Conservation (phyloP, 306 rosid genomes). For the Citrullus mucosospermus region DNA sequence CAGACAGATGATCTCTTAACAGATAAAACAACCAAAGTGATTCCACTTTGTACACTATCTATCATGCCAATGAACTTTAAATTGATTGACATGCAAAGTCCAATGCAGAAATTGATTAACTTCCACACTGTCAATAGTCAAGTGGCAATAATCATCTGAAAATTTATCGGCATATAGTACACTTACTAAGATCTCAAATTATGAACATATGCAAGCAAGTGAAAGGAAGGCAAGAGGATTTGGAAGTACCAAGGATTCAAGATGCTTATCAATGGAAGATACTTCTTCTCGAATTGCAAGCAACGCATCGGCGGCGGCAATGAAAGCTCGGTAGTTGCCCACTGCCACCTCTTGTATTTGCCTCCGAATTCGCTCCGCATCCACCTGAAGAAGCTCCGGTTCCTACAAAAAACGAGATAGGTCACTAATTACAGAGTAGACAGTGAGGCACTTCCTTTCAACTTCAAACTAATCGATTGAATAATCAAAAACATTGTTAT, state of each 20-base stretch:
- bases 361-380: constrained; percentile 92
- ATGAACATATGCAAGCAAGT: background rate
- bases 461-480: background rate
- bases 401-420: constrained; percentile 26
- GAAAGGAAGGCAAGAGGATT: background rate
- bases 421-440: background rate
- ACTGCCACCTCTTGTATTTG: constrained; percentile 99
- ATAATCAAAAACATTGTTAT: background rate
- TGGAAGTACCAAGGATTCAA: constrained; percentile 35
- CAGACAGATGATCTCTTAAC: background rate
- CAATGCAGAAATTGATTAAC: background rate
- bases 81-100: background rate
- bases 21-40: background rate
- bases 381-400: constrained; percentile 96
- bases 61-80: background rate
- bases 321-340: constrained; percentile 75
- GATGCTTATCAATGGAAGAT: constrained; percentile 42
- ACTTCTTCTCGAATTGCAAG: constrained; percentile 83
- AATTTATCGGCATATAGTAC: background rate
- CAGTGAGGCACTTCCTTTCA: background rate
- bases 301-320: constrained; percentile 82
- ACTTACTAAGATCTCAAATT: background rate
- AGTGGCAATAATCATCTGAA: background rate
- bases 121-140: background rate
- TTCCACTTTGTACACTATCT: background rate